These are phyloP conservation scores for Pezicula neosporulosa DNA, from an alignment of 2,329 filamentous ascomycete genomes.

Conservation along the genomic window DNA sequence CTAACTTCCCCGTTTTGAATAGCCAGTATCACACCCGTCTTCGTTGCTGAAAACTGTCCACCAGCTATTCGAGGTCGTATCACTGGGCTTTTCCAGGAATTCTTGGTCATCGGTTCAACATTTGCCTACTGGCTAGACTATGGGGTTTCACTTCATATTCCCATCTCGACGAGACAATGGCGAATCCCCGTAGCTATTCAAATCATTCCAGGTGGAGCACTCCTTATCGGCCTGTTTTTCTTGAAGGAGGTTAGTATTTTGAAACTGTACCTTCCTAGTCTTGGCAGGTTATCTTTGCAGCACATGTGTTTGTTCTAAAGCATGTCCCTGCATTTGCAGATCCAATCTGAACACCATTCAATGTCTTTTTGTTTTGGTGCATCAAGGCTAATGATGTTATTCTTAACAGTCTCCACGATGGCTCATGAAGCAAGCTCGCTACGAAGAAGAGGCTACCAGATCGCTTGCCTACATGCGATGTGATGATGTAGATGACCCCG, in stretches of 20 bases:
- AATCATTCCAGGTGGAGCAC: conserved; percentile 52
- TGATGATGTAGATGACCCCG: conserved; percentile 52
- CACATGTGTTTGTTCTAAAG: too few species aligned
- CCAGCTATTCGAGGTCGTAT: conserved; percentile 36
- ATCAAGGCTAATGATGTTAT: too few species aligned
- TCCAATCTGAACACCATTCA: too few species aligned
- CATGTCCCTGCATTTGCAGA: too few species aligned
- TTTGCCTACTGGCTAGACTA: conserved; percentile 43
- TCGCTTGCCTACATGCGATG: conserved; percentile 56
- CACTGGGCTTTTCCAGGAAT: conserved; percentile 34
- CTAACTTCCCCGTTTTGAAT: too few species aligned
- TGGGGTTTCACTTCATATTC: conserved; percentile 37
- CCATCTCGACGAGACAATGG: conserved; percentile 39
- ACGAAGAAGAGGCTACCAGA: conserved; percentile 52
- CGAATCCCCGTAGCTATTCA: conserved; percentile 39
- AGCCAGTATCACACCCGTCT: conserved; percentile 24
- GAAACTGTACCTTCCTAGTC: too few species aligned
- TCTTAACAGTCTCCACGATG: conserved; percentile 55
- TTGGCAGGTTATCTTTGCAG: too few species aligned
- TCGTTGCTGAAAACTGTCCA: conserved; percentile 39
- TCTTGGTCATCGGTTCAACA: conserved; percentile 33
- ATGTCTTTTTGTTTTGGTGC: too few species aligned
- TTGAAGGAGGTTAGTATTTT: conserved; percentile 44
- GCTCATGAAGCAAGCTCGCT: conserved; percentile 61
- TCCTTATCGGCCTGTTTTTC: conserved; percentile 65